These are phyloP conservation scores for Elaeis oleifera DNA, from an alignment of 202 grass and related monocot species.

Conservation along the genomic window DNA sequence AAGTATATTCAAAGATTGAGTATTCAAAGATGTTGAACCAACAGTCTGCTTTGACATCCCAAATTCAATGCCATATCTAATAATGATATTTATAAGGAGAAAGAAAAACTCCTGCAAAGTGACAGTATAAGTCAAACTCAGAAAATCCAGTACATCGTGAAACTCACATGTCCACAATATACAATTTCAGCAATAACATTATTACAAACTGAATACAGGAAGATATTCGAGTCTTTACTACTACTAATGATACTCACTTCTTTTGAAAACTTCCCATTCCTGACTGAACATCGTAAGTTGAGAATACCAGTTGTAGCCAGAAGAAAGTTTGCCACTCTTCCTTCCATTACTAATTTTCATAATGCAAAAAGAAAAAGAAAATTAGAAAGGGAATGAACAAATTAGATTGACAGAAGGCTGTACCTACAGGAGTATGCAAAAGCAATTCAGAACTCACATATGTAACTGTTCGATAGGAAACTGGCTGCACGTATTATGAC, in stretches of 20 bases:
- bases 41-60: slow-evolving; percentile 77
- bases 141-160: slow-evolving; percentile 3
- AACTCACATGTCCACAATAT: neutral
- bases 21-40: slow-evolving; percentile 45
- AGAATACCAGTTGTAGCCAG: slow-evolving; percentile 65
- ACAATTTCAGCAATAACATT: too few species aligned
- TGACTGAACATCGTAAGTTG: slow-evolving; percentile 36
- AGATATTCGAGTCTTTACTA: too few species aligned
- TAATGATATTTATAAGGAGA: slow-evolving; percentile 60
- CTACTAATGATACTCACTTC: slow-evolving; percentile 47
- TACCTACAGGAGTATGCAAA: slow-evolving; percentile 9
- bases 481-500: slow-evolving; percentile 66
- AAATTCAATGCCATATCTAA: slow-evolving; percentile 59
- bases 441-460: slow-evolving; percentile 66
- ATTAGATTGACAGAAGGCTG: neutral
- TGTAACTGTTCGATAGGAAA: slow-evolving; percentile 97
- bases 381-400: slow-evolving; percentile 16
- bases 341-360: slow-evolving; percentile 61
- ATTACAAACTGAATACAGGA: too few species aligned
- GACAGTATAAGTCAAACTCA: slow-evolving; percentile 20
- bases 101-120: slow-evolving; percentile 58
- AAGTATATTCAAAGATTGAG: slow-evolving; percentile 32
- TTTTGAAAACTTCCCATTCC: slow-evolving; percentile 35
- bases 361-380: slow-evolving; percentile 21
- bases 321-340: slow-evolving; percentile 82